Conservation (phyloP, 176 grass and related monocot species). For the Oryza longistaminata region DNA sequence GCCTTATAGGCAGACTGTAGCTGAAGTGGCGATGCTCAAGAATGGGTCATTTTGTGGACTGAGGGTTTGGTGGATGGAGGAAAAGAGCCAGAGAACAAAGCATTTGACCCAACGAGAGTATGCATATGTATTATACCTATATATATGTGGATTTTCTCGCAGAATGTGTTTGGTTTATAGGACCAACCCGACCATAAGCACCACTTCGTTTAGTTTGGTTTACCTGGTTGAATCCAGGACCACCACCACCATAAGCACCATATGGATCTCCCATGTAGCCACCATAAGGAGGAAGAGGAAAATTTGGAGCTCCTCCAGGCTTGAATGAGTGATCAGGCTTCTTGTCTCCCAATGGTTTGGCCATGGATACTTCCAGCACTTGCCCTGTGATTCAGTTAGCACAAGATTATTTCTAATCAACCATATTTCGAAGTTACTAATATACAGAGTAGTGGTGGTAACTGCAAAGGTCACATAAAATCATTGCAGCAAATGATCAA, state of each 20-base stretch:
- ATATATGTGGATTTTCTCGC: not conserved
- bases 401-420: not conserved
- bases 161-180: not conserved
- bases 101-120: not conserved
- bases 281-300: slow-evolving; percentile 59
- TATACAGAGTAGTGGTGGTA: not conserved
- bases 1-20: not conserved
- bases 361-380: slow-evolving; percentile 80
- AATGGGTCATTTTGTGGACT: not conserved
- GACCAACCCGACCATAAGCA: not conserved
- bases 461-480: not conserved
- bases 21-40: not conserved
- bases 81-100: not conserved
- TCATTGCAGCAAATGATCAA: not conserved
- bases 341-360: slow-evolving; percentile 89
- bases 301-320: slow-evolving; percentile 54
- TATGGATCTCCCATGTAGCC: slow-evolving; percentile 84
- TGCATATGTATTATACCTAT: not conserved
- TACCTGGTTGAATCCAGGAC: slow-evolving; percentile 79
- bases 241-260: slow-evolving; percentile 76
- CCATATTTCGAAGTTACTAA: not conserved
- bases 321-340: slow-evolving; percentile 65
- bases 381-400: slow-evolving; percentile 53
- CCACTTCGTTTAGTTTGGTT: not conserved
- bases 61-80: not conserved